These are phyloP conservation scores for Parathielavia hyrcaniae DNA, from an alignment of 495 filamentous ascomycete species.

Conservation along the genomic window DNA sequence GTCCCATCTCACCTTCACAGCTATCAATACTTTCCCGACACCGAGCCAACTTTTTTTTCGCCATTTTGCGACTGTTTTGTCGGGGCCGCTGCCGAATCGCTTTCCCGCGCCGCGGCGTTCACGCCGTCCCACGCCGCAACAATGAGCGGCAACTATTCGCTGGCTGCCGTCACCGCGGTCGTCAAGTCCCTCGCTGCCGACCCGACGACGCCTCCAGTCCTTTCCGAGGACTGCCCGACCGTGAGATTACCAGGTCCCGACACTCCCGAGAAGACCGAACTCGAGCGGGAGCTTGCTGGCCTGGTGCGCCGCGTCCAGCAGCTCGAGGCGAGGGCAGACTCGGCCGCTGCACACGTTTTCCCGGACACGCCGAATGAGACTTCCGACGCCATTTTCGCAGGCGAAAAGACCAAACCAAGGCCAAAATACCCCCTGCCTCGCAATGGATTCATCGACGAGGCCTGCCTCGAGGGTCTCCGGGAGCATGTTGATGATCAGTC, in stretches of 20 bases:
- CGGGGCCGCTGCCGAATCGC: constrained; percentile 11
- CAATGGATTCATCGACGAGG: constrained; percentile 53
- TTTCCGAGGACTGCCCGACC: constrained; percentile 30
- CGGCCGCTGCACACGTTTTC: constrained; percentile 49
- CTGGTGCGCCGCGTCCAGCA: constrained; percentile 61
- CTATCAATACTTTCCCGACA: background rate
- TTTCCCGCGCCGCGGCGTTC: constrained; percentile 16
- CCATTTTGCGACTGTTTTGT: constrained; percentile 4
- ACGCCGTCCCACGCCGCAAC: constrained; percentile 20
- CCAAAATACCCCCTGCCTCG: constrained; percentile 28
- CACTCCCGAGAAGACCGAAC: constrained; percentile 55
- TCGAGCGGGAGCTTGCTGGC: constrained; percentile 66
- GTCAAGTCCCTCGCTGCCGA: constrained; percentile 57
- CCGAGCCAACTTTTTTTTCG: background rate
- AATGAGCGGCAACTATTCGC: constrained; percentile 57
- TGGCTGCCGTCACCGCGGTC: constrained; percentile 57
- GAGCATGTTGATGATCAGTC: constrained; percentile 75
- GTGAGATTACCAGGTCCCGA: constrained; percentile 60
- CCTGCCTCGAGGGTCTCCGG: constrained; percentile 57
- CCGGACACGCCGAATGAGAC: constrained; percentile 60
- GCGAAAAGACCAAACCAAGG: constrained; percentile 28
- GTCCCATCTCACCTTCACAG: background rate
- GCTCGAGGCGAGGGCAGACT: constrained; percentile 59
- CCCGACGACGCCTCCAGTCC: constrained; percentile 27
- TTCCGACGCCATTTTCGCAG: constrained; percentile 48